phyloP scores from a whole-genome alignment of 768 basidiomycete genomes.

The Coprinellus micaceus region DNA sequence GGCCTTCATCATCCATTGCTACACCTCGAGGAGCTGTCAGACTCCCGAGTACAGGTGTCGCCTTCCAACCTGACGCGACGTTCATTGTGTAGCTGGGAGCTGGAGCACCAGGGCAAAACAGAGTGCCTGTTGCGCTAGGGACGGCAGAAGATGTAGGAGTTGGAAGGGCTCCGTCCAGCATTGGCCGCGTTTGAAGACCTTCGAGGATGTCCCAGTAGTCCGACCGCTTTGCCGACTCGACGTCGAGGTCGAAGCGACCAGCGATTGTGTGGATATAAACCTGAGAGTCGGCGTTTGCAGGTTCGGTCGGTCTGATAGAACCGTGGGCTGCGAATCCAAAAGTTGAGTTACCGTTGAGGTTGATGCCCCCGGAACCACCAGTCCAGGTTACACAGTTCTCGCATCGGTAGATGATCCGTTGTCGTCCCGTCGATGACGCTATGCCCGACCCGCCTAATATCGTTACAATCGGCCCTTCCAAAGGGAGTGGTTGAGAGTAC shows the following conservation, averaged over 20 bases:
- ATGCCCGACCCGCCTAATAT: conserved; percentile 1
- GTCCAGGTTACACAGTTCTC: conserved; percentile 6
- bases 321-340: conserved; percentile 7
- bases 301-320: not conserved
- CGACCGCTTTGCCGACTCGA: not conserved
- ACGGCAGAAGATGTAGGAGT: not conserved
- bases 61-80: conserved; percentile 2
- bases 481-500: not conserved
- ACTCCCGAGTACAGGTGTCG: conserved; percentile 5
- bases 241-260: not conserved
- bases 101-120: conserved; percentile 6
- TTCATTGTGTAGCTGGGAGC: conserved; percentile 4
- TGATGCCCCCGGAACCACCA: conserved; percentile 2
- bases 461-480: conserved; percentile 2
- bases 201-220: not conserved
- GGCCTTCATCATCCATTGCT: not conserved
- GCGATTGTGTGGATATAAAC: conserved; percentile 7
- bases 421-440: no score
- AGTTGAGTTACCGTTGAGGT: not conserved
- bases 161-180: not conserved
- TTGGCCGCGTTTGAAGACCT: not conserved
- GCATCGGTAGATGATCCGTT: no score
- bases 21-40: conserved; percentile 3
- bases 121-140: not conserved
- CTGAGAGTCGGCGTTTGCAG: not conserved